Base-by-base conservation (phyloP, 306 rosid genomes). In the Prunus fruticosa region DNA sequence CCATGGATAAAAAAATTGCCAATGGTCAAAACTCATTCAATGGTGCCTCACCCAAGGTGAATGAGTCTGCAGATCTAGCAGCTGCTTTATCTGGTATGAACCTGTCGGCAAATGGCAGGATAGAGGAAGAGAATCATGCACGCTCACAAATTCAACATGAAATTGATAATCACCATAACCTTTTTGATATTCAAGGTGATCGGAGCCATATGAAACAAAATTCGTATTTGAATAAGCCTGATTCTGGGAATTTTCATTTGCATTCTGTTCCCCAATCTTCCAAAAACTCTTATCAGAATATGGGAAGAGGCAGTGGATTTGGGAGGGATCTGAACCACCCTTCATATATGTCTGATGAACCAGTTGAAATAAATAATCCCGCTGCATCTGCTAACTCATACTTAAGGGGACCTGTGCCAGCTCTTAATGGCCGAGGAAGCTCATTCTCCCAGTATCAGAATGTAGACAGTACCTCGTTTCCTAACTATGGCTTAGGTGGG, bases 11-110 rank as follows among this genome's bases (percentile, higher is more conserved):
- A 85, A 90, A 96, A 82, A 78, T 79, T 52, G 75, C 77, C 16
- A 22, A 69, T 45, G 76, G 82, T 81, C 86, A 91, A 28, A 89
- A 88, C 76, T 80, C 92, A 14, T 89, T 68, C 49, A 81, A 83
- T 79, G 87, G 87, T 19, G 86, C 82, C 81, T 80, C 89, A 13
- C 69, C 90, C 49, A 83, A 86, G 67, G 50, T 83, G 32, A 87
- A 76, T 23, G 99, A 88, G 56, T 79, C 97, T 46, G 79, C 87
- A 49, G 97, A 92, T 82, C 82, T 95, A 69, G 89, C 87, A 73
- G 88, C 91, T 82, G 94, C 96, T 23, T 87, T 95, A 52, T 86
- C 99, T 18, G 84, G 91, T 65, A 88, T 95, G 96, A 88, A 86
- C 62, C 74, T 92, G 84, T 88, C 97, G 12, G 68, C 87, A 34